Evolutionary conservation across 2,329 filamentous ascomycete species (phyloP).

Genomic region (Penicillium sp.): DNA sequence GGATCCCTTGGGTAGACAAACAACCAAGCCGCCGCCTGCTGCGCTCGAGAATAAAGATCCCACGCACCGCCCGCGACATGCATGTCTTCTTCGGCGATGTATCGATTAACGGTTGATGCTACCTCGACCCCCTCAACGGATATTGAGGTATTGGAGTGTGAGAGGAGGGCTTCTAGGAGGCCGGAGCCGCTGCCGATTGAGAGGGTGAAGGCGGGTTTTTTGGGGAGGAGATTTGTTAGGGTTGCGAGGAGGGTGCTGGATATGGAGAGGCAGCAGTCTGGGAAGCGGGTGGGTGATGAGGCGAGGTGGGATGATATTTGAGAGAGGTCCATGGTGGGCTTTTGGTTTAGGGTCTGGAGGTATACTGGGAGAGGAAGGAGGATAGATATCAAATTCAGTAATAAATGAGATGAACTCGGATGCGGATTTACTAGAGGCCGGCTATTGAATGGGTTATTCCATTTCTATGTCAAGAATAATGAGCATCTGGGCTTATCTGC

Average conservation of each 20-base stretch:
- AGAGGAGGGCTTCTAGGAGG: constrained; percentile 51
- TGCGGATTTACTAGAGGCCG: constrained; percentile 14
- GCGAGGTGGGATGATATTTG: constrained; percentile 18
- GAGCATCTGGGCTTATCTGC: not conserved
- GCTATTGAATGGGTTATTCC: not conserved
- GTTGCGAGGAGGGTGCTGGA: constrained; percentile 26
- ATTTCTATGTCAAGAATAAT: no score
- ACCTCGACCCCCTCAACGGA: constrained; percentile 54
- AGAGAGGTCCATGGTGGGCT: constrained; percentile 18
- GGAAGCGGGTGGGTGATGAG: constrained; percentile 22
- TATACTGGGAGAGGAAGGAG: not conserved
- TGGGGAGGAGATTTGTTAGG: constrained; percentile 26
- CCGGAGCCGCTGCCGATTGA: constrained; percentile 56
- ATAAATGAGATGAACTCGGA: constrained; percentile 11
- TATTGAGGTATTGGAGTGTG: constrained; percentile 24
- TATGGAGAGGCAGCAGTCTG: constrained; percentile 32
- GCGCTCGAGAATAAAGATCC: constrained; percentile 45
- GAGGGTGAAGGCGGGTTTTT: constrained; percentile 34
- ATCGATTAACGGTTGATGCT: constrained; percentile 45
- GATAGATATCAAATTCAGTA: not conserved
- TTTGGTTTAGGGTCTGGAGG: not conserved
- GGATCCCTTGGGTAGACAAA: constrained; percentile 58
- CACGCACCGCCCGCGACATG: constrained; percentile 48
- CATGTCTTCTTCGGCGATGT: constrained; percentile 46
- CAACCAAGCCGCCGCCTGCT: constrained; percentile 49